A percentile compares a stretch with the other conserved stretches of the same genome.
Conservation (phyloP, 108 stramenopile genomes). For the Pinguiococcus pyrenoidosus region DNA sequence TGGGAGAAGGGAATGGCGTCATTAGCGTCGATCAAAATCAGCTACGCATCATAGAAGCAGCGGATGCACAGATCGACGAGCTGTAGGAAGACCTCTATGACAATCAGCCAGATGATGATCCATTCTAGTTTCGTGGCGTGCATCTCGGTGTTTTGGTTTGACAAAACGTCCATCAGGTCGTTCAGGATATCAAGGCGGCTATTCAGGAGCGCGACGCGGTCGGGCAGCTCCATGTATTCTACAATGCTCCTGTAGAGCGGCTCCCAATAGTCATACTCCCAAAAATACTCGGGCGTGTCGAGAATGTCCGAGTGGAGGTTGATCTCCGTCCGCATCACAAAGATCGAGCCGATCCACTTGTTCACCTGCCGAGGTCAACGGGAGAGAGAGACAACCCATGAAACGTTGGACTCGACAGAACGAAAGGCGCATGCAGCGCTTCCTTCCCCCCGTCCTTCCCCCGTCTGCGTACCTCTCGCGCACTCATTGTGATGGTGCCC, state of each 20-base stretch:
- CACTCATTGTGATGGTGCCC: constrained; percentile 33
- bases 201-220: constrained; percentile 40
- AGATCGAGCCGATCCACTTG: constrained; percentile 24
- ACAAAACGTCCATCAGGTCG: constrained; percentile 43
- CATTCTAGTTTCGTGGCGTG: constrained; percentile 27
- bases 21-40: neutral
- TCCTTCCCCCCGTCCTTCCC: too few species aligned
- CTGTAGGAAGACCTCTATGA: constrained; percentile 27
- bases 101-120: constrained; percentile 39
- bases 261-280: constrained; percentile 45
- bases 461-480: too few species aligned
- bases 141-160: constrained; percentile 19
- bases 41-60: neutral
- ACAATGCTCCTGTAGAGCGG: constrained; percentile 26
- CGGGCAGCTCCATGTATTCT: constrained; percentile 34
- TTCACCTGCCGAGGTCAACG: too few species aligned
- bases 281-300: constrained; percentile 40
- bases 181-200: constrained; percentile 41
- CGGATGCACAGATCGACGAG: constrained; percentile 3
- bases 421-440: too few species aligned
- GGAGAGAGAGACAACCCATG: too few species aligned
- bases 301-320: constrained; percentile 49
- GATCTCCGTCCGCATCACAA: constrained; percentile 38
- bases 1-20: too few species aligned
- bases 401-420: too few species aligned